A percentile compares a stretch with the other conserved stretches of the same genome.
Evolutionary conservation across 495 filamentous ascomycete species (phyloP).

Genomic region (Entonaema liquescens): DNA sequence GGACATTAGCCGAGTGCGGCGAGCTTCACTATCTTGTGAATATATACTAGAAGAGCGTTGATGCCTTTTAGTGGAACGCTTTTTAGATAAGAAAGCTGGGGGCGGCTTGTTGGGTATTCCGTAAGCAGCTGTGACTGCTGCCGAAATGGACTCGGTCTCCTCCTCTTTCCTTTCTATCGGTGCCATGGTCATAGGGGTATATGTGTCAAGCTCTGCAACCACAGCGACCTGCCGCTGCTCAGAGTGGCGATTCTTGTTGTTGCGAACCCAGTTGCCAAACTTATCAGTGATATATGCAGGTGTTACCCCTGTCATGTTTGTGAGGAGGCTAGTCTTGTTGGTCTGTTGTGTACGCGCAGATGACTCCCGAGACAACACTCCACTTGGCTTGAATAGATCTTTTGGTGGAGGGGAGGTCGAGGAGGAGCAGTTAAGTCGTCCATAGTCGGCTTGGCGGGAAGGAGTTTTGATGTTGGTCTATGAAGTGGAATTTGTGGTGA

Average conservation of each 20-base stretch:
- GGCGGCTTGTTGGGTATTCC: slow-evolving; percentile 23
- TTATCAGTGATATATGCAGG: slow-evolving; percentile 55
- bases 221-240: slow-evolving; percentile 26
- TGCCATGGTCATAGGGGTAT: slow-evolving; percentile 53
- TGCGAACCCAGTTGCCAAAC: slow-evolving; percentile 56
- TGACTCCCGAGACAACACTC: slow-evolving; percentile 22
- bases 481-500: slow-evolving; percentile 17
- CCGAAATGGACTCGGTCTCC: slow-evolving; percentile 39
- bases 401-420: slow-evolving; percentile 16
- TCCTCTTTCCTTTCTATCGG: slow-evolving; percentile 51
- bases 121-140: slow-evolving; percentile 36
- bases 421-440: slow-evolving; percentile 30
- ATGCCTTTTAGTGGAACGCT: slow-evolving; percentile 3
- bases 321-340: slow-evolving; percentile 52
- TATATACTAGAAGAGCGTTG: slow-evolving; percentile 43
- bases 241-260: slow-evolving; percentile 37
- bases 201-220: slow-evolving; percentile 46
- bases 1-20: slow-evolving; percentile 15
- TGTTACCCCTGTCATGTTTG: slow-evolving; percentile 59
- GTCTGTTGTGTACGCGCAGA: slow-evolving; percentile 33
- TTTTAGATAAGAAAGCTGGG: slow-evolving; percentile 32
- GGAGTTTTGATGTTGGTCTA: slow-evolving; percentile 25
- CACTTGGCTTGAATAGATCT: slow-evolving; percentile 41
- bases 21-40: slow-evolving; percentile 37
- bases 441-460: slow-evolving; percentile 26